Base-by-base conservation (phyloP, 2,329 filamentous ascomycete species). In the Penicillium aurantiogriseum region DNA sequence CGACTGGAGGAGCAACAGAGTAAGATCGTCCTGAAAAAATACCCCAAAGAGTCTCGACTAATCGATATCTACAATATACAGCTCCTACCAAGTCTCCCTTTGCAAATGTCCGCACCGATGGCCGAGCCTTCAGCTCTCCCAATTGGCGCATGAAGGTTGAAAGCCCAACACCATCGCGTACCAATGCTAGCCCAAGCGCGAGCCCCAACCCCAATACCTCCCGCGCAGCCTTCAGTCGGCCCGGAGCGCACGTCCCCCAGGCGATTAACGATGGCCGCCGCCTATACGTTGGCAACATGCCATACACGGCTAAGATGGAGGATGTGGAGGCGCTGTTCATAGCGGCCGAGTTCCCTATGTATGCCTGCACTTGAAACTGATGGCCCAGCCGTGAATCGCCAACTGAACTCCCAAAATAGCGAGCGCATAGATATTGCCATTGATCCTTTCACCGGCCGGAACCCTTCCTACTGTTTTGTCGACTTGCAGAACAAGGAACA, bases 391-490 rank as follows among this genome's bases (percentile, higher is more conserved):
- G 19, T 38, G 51, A 53, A 53, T 39, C 42, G 43, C 47, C 56
- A 44, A 61, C 67, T 69, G 58, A 67, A 56, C 51, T 45, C 56
- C 67, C 15, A 19, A 25, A 63, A 64, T 67, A 80, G 78, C 62
- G 79, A 82, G 62, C 82, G 83, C 46, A 83, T 90, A 62, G 85
- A 88, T 69, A 87, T 91, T 65, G 86, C 86, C 0, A 80, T 88
- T 52, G 87, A 91, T 66, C 83, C 86, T 1, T 84, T 88, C 71
- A 88, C 83, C 31, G 84, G 82, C 40, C 80, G 87, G 44, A 91
- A 90, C 69, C 87, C 87, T 0, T 88, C 86, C 38, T 90, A 90
- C 75, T 91, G 88, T 76, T 91, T 91, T 65, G 83, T 90, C 45
- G 88, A 91, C 66, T 83, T 91, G 56, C 72, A 73, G 45, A 80